These are phyloP conservation scores for Globisporangium recalcitrans DNA, from an alignment of 352 stramenopile genomes.

Conservation along the genomic window DNA sequence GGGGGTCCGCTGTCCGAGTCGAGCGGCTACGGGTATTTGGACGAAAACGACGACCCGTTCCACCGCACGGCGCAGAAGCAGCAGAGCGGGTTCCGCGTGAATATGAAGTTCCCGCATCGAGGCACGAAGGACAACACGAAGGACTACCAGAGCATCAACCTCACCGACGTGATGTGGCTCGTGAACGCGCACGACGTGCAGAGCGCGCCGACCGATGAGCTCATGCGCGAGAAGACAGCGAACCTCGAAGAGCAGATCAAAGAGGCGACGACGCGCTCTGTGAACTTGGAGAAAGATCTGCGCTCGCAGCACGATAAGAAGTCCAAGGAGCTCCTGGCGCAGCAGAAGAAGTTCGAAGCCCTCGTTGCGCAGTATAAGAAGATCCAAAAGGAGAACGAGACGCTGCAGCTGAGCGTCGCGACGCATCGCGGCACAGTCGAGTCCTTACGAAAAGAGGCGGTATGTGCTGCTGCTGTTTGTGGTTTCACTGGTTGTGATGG, in stretches of 20 bases:
- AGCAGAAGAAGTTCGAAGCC: slow-evolving; percentile 79
- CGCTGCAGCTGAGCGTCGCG: slow-evolving; percentile 59
- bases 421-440: slow-evolving; percentile 65
- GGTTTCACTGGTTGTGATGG: background rate
- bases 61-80: slow-evolving; percentile 79
- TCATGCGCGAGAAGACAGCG: slow-evolving; percentile 84
- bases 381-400: slow-evolving; percentile 78
- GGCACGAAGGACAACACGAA: slow-evolving; percentile 86
- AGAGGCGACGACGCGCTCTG: slow-evolving; percentile 65
- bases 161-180: slow-evolving; percentile 80
- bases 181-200: slow-evolving; percentile 75
- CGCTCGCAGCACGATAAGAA: slow-evolving; percentile 73
- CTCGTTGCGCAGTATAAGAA: slow-evolving; percentile 80
- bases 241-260: slow-evolving; percentile 89
- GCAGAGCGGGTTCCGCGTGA: slow-evolving; percentile 82
- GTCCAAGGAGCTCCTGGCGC: slow-evolving; percentile 53
- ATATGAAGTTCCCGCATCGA: slow-evolving; percentile 80
- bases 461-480: slow-evolving; percentile 23
- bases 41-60: slow-evolving; percentile 82
- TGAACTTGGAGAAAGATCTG: slow-evolving; percentile 65
- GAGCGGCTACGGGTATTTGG: slow-evolving; percentile 30
- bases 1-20: slow-evolving; percentile 24
- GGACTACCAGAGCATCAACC: slow-evolving; percentile 83
- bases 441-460: slow-evolving; percentile 76
- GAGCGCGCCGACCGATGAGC: slow-evolving; percentile 69